Percentiles rank a stretch among this genome's conserved stretches.
phyloP scores from a whole-genome alignment of 768 basidiomycete species.

The Suillus paluster region DNA sequence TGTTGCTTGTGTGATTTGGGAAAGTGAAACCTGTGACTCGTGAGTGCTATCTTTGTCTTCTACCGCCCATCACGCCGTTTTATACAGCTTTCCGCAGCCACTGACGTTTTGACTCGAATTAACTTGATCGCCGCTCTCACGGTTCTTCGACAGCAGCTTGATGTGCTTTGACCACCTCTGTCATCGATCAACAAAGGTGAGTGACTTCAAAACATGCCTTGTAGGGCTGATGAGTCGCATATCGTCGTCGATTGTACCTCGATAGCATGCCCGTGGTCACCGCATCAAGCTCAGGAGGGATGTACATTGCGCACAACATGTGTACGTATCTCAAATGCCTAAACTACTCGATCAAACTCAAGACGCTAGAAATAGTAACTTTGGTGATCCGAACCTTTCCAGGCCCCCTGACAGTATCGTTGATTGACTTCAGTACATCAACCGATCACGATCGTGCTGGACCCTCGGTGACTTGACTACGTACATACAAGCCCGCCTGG shows the following conservation, averaged over 20 bases:
- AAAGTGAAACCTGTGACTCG: neutral
- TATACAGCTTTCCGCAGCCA: neutral
- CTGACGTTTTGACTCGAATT: neutral
- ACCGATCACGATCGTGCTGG: neutral
- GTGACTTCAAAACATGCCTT: neutral
- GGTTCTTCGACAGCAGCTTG: neutral
- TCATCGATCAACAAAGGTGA: neutral
- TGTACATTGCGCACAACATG: neutral
- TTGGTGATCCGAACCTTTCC: neutral
- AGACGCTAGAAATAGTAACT: neutral
- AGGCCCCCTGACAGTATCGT: neutral
- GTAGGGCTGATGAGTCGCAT: neutral
- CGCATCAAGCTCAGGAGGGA: neutral
- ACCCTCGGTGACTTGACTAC: neutral
- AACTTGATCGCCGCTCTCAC: neutral
- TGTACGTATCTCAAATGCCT: conserved; percentile 2
- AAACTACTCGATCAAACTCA: neutral
- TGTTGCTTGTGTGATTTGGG: neutral
- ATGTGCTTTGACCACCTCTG: neutral
- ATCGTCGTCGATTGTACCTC: neutral
- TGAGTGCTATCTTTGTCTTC: neutral
- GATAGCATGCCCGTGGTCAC: neutral
- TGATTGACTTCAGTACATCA: neutral
- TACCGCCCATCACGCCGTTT: neutral
- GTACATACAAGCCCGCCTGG: neutral